These are phyloP conservation scores for Cytospora leucostoma DNA, from an alignment of 2,329 filamentous ascomycete genomes.

Conservation along the genomic window DNA sequence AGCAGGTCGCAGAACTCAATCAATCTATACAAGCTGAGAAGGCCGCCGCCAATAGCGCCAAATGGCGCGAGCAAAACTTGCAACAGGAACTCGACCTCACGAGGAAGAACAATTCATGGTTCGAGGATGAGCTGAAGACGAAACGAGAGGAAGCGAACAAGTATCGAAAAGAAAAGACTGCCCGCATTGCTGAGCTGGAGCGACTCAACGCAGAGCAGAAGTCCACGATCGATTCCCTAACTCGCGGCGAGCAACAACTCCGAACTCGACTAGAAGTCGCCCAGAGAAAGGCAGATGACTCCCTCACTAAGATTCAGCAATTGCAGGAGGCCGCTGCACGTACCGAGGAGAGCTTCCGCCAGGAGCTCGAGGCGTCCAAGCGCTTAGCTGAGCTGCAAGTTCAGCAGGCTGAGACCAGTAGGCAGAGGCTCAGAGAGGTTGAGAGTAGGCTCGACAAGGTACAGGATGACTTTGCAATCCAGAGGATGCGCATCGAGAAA, in stretches of 20 bases:
- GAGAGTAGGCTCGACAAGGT: conserved; percentile 63
- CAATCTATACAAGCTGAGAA: conserved; percentile 82
- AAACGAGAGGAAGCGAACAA: conserved; percentile 86
- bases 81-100: conserved; percentile 89
- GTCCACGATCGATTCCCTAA: conserved; percentile 73
- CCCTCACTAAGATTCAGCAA: conserved; percentile 77
- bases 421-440: conserved; percentile 69
- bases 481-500: conserved; percentile 56
- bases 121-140: conserved; percentile 86
- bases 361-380: conserved; percentile 79
- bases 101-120: conserved; percentile 90
- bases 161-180: conserved; percentile 91
- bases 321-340: conserved; percentile 80
- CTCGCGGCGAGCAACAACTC: conserved; percentile 77
- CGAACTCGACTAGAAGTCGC: conserved; percentile 81
- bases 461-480: conserved; percentile 66
- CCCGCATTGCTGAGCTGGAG: conserved; percentile 84
- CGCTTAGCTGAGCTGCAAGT: conserved; percentile 82
- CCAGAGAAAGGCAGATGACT: conserved; percentile 84
- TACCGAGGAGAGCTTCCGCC: conserved; percentile 81
- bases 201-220: conserved; percentile 83
- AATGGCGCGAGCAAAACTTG: conserved; percentile 86
- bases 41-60: conserved; percentile 76
- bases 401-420: conserved; percentile 72
- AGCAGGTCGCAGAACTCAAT: conserved; percentile 79